A percentile compares a stretch with the other conserved stretches of the same genome.
phyloP scores from a whole-genome alignment of 2,329 filamentous ascomycete genomes.

The Botrytis cinerea region DNA sequence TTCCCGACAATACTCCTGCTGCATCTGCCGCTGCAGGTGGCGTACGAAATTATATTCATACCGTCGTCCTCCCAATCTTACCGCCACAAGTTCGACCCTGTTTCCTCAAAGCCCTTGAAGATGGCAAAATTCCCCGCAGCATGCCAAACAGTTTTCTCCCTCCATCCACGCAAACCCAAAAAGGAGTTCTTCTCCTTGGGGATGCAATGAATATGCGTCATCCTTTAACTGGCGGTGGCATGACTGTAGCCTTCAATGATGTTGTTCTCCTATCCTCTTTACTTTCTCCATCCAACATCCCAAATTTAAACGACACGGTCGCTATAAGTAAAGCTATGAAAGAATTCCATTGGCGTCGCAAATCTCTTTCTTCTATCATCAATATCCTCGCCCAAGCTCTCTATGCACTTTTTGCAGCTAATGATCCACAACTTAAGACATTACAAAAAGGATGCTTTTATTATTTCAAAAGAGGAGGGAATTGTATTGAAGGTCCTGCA shows the following conservation, averaged over 20 bases:
- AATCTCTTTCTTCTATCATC: slow-evolving; percentile 80
- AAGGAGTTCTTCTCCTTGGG: slow-evolving; percentile 79
- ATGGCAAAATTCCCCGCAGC: slow-evolving; percentile 71
- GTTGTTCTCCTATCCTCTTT: slow-evolving; percentile 75
- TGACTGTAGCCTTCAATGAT: slow-evolving; percentile 97
- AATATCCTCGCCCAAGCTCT: slow-evolving; percentile 97
- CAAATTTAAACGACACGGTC: slow-evolving; percentile 65
- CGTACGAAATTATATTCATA: slow-evolving; percentile 79
- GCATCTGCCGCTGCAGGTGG: slow-evolving; percentile 76
- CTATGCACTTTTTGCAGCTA: slow-evolving; percentile 86
- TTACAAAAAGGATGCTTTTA: slow-evolving; percentile 89
- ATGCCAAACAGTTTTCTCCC: slow-evolving; percentile 98
- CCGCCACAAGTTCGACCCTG: slow-evolving; percentile 71
- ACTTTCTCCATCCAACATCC: slow-evolving; percentile 68
- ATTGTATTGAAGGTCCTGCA: slow-evolving; percentile 74
- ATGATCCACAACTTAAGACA: slow-evolving; percentile 73
- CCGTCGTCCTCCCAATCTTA: slow-evolving; percentile 76
- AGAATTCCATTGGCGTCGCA: slow-evolving; percentile 84
- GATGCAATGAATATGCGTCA: slow-evolving; percentile 99
- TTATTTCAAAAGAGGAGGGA: slow-evolving; percentile 79
- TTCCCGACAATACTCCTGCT: slow-evolving; percentile 74
- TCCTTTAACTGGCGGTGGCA: slow-evolving; percentile 92
- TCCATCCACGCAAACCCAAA: slow-evolving; percentile 67
- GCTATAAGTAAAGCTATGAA: slow-evolving; percentile 66
- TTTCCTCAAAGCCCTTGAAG: slow-evolving; percentile 74